Evolutionary conservation across 306 rosid genomes (phyloP).

Genomic region (Canavalia ensiformis): DNA sequence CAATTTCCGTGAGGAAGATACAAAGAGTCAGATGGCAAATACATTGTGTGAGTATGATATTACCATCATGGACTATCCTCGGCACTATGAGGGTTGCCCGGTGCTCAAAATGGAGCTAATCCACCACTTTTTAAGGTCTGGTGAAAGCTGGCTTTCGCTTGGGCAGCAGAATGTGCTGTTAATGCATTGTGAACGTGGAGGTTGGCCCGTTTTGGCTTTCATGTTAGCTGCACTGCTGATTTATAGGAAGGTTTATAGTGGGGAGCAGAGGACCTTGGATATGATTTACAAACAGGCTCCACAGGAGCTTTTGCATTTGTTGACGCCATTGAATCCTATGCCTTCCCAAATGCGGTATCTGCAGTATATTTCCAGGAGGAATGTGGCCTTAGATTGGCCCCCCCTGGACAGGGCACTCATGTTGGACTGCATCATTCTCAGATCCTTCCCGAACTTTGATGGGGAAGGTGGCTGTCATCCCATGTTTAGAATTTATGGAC

Average conservation of each 20-base stretch:
- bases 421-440: slow-evolving; percentile 87
- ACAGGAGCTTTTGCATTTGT: slow-evolving; percentile 74
- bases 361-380: slow-evolving; percentile 89
- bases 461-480: slow-evolving; percentile 86
- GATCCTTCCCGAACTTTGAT: slow-evolving; percentile 79
- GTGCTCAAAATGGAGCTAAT: slow-evolving; percentile 85
- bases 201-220: slow-evolving; percentile 94
- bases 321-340: slow-evolving; percentile 78
- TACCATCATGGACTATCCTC: slow-evolving; percentile 95
- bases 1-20: slow-evolving; percentile 77
- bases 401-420: slow-evolving; percentile 87
- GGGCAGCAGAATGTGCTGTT: slow-evolving; percentile 81
- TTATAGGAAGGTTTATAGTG: slow-evolving; percentile 70
- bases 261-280: slow-evolving; percentile 92
- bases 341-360: slow-evolving; percentile 94
- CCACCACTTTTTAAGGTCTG: slow-evolving; percentile 87
- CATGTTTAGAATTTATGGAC: slow-evolving; percentile 84
- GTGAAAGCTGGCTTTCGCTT: slow-evolving; percentile 94
- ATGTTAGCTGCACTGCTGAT: slow-evolving; percentile 91
- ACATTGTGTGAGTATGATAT: slow-evolving; percentile 78
- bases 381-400: slow-evolving; percentile 92
- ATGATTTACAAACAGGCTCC: slow-evolving; percentile 95
- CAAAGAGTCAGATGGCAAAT: slow-evolving; percentile 64
- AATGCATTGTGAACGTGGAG: slow-evolving; percentile 95
- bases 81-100: slow-evolving; percentile 85